Evolutionary conservation across 176 grass and related monocot species (phyloP), one percentile per base, ranked within the genome.

Genomic region (Bonia amplexicaulis): DNA sequence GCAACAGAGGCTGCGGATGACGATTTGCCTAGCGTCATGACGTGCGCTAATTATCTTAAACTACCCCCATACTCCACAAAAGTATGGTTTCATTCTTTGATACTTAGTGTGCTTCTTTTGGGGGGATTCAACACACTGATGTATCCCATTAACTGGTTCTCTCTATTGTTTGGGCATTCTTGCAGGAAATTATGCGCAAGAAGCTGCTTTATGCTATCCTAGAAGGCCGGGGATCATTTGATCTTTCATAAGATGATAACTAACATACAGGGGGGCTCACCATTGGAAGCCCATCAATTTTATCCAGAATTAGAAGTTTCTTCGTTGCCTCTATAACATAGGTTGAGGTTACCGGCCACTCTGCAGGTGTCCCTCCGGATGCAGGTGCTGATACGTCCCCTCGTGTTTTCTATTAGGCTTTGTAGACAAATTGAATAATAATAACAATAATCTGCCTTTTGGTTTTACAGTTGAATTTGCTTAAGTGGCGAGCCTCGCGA

Each of bases 21-120:
- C 23, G 95, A 95, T 73, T 82, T 97, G 71, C 95, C 95, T 13
- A 97, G 95, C 73, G 95, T 97, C 31, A 97, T 97, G 95, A 97
- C 95, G 0, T 97, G 95, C 16, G 95, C 95, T 37, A 97, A 97
- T 77, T 97, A 97, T 86, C 91, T 97, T 51, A 97, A 97, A 80
- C 72, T 97, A 22, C 92, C 95, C 45, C 95, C 92, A 0, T 97
- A 95, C 69, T 97, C 95, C 12, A 93, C 89, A 45, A 97, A 95
- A 86, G 95, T 87, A 78, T 51, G 44, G 8, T 17, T 61, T 14
- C 2, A 29, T 87, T 60, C 9, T 51, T n/a, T 61, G 6, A 14
- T 26, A 6, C 20, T 45, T 16, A 2, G 15, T 41, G 35, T 70
- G 53, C 1, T 2, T 45, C 29, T 40, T 41, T 46, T 35, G 1